Evolutionary conservation across 2,329 filamentous ascomycete genomes (phyloP).

Genomic region (Diaporthe amygdali): DNA sequence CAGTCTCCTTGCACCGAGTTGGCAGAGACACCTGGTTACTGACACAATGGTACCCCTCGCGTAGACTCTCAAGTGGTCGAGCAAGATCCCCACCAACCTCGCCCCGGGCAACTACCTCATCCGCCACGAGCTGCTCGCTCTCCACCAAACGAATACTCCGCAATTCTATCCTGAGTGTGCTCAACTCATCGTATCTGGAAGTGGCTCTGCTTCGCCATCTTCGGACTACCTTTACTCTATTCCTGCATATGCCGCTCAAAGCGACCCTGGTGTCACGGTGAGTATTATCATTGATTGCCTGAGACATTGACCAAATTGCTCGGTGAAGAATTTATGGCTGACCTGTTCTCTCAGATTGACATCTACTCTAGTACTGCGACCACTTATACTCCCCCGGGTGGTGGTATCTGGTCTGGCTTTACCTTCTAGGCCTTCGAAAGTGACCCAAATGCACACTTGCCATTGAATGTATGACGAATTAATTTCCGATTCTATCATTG

Average conservation of each 20-base stretch:
- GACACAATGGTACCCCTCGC: background rate
- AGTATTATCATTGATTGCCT: conserved; percentile 25
- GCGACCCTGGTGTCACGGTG: conserved; percentile 53
- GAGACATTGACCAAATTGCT: no score
- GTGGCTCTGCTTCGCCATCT: conserved; percentile 48
- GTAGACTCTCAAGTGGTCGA: conserved; percentile 50
- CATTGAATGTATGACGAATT: background rate
- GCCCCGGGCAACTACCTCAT: conserved; percentile 61
- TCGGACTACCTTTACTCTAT: conserved; percentile 49
- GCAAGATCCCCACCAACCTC: conserved; percentile 53
- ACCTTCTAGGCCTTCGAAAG: background rate
- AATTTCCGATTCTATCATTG: background rate
- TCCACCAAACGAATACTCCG: conserved; percentile 56
- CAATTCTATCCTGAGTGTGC: conserved; percentile 64
- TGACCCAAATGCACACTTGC: no score
- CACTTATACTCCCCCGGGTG: conserved; percentile 53
- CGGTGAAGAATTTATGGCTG: background rate
- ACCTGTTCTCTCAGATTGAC: conserved; percentile 41
- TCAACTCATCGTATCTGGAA: conserved; percentile 55
- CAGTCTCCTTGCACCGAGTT: no score
- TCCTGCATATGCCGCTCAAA: conserved; percentile 48
- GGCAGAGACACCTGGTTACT: background rate
- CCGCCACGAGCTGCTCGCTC: conserved; percentile 60
- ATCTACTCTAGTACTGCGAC: conserved; percentile 50
- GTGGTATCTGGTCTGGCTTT: conserved; percentile 53